Evolutionary conservation across 768 basidiomycete genomes (phyloP).

Genomic region (Neoboletus subvelutipes): DNA sequence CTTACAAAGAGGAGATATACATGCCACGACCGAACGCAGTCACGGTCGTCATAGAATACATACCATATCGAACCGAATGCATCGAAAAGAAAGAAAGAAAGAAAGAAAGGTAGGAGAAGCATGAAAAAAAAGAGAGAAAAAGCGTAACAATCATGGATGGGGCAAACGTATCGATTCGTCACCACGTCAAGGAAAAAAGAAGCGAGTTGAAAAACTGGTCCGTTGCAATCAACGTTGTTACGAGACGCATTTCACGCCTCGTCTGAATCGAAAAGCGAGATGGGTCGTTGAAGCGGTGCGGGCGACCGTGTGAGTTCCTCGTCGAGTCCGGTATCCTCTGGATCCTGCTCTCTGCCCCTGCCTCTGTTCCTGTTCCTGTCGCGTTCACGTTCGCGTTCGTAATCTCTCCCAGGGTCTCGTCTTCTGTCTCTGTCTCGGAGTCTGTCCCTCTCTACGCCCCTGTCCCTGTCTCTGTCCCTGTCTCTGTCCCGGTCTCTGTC

Average conservation of each 20-base stretch:
- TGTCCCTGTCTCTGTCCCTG: not conserved
- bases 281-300: constrained; percentile 30
- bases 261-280: constrained; percentile 33
- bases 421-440: not conserved
- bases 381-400: not conserved
- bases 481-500: not conserved
- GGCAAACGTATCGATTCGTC: not conserved
- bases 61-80: constrained; percentile 2
- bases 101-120: too few relatives aligned
- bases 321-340: constrained; percentile 4
- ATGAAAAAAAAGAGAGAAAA: not conserved
- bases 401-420: not conserved
- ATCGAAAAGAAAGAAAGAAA: not conserved
- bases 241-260: constrained; percentile 6
- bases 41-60: constrained; percentile 1
- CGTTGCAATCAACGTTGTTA: not conserved
- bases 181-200: not conserved
- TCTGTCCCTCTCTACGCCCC: too few relatives aligned
- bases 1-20: not conserved
- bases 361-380: not conserved
- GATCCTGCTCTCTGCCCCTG: not conserved
- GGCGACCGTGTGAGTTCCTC: constrained; percentile 25
- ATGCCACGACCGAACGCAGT: not conserved
- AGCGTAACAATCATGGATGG: not conserved
- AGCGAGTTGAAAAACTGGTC: not conserved